These are phyloP conservation scores for Crataegus laevigata DNA, from an alignment of 306 rosid species.

Conservation along the genomic window DNA sequence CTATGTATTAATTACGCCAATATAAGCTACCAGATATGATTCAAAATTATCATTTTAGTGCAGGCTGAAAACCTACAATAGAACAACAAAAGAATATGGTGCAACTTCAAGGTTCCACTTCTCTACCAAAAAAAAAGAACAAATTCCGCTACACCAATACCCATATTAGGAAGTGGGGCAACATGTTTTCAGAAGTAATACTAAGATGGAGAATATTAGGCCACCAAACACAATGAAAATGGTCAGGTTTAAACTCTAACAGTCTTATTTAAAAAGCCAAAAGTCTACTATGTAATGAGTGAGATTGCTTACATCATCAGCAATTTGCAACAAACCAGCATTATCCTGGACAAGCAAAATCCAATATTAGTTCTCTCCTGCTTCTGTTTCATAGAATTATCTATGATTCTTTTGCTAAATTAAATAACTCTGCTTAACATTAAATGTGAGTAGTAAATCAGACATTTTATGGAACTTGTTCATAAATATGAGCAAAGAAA, in stretches of 20 bases:
- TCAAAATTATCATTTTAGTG: not conserved
- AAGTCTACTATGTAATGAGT: not conserved
- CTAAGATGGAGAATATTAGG: not conserved
- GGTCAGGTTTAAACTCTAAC: not conserved
- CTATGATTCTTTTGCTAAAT: not conserved
- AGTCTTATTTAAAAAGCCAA: not conserved
- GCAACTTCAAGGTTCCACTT: not conserved
- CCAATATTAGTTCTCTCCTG: constrained; percentile 3
- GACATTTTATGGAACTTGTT: not conserved
- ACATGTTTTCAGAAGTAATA: not conserved
- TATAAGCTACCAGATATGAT: too few relatives aligned
- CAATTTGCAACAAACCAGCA: constrained; percentile 67
- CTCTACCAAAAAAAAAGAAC: too few relatives aligned
- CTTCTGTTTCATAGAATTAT: not conserved
- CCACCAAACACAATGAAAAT: not conserved
- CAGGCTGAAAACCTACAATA: not conserved
- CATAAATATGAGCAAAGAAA: not conserved
- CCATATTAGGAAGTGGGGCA: not conserved
- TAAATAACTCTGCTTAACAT: not conserved
- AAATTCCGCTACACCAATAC: too few relatives aligned
- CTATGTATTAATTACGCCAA: too few relatives aligned
- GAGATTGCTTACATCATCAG: constrained; percentile 73
- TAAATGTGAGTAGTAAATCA: not conserved
- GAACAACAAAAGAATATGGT: not conserved
- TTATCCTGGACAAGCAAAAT: constrained; percentile 53